phyloP scores from a whole-genome alignment of 768 basidiomycete species.

The Peribolospora baueri region DNA sequence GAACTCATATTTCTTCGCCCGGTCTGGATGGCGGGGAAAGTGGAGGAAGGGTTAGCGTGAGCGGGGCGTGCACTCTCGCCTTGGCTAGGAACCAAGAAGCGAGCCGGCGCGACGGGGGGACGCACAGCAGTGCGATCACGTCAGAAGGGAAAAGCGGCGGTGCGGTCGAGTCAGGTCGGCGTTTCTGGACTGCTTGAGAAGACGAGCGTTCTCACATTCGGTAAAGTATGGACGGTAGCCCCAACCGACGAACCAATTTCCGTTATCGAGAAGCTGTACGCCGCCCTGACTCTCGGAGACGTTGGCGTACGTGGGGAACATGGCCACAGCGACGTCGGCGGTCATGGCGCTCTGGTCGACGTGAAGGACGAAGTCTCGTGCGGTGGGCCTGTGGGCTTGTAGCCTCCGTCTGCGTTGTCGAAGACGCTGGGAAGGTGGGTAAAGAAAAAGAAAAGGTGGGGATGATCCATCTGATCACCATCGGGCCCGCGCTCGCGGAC shows the following conservation, averaged over 20 bases:
- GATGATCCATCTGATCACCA: not conserved
- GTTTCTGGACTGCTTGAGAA: no score
- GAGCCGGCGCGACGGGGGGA: no score
- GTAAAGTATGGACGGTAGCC: not conserved
- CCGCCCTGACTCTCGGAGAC: not conserved
- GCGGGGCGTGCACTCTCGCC: no score
- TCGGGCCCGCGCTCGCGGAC: not conserved
- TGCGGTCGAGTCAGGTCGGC: no score
- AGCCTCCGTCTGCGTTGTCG: not conserved
- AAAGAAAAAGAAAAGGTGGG: not conserved
- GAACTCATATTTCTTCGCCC: no score
- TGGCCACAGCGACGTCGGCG: not conserved
- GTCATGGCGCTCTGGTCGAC: not conserved
- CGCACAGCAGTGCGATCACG: no score
- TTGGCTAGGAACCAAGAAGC: no score
- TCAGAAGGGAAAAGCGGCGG: no score
- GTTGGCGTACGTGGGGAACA: not conserved
- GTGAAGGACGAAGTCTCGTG: not conserved
- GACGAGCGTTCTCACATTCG: no score
- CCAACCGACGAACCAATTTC: not conserved
- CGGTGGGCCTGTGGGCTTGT: not conserved
- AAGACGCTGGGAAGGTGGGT: not conserved
- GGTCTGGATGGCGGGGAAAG: no score
- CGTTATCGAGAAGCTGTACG: not conserved
- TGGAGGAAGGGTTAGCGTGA: no score